These are phyloP conservation scores for Aspergillus ellipticus DNA, from an alignment of 495 filamentous ascomycete species.

Conservation along the genomic window DNA sequence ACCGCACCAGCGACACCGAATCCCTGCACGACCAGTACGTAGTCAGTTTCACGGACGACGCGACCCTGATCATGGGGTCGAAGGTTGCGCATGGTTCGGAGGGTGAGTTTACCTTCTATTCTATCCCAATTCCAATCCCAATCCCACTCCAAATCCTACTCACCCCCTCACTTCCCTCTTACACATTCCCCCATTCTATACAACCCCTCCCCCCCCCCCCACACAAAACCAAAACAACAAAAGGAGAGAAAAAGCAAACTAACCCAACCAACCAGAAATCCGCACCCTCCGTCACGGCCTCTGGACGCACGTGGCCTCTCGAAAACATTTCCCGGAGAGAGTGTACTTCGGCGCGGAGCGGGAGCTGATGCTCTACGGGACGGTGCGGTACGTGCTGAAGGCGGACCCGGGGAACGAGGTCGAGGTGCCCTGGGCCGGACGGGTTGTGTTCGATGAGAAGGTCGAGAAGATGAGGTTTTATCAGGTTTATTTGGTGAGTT, in stretches of 20 bases:
- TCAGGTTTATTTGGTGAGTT: slow-evolving; percentile 62
- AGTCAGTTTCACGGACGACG: slow-evolving; percentile 50
- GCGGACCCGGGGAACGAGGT: slow-evolving; percentile 36
- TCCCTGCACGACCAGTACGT: slow-evolving; percentile 54
- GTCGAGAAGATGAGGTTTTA: slow-evolving; percentile 57
- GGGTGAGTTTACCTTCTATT: slow-evolving; percentile 31
- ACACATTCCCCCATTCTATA: not conserved
- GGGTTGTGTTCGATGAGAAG: slow-evolving; percentile 48
- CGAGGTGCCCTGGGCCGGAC: slow-evolving; percentile 51
- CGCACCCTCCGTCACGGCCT: slow-evolving; percentile 49
- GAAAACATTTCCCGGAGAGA: slow-evolving; percentile 46
- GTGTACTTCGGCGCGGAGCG: slow-evolving; percentile 51
- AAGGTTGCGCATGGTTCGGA: slow-evolving; percentile 46
- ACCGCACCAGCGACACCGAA: slow-evolving; percentile 54
- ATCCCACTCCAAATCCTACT: not conserved
- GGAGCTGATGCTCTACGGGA: slow-evolving; percentile 63
- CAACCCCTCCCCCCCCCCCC: not conserved
- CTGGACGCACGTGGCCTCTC: slow-evolving; percentile 53
- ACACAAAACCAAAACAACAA: too few species aligned
- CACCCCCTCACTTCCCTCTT: not conserved
- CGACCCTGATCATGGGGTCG: slow-evolving; percentile 54
- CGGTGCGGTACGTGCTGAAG: slow-evolving; percentile 54
- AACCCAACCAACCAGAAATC: slow-evolving; percentile 55
- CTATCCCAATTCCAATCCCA: not conserved
- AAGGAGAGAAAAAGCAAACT: too few species aligned